These are phyloP conservation scores for Jackrogersella minutella DNA, from an alignment of 495 filamentous ascomycete species.

Conservation along the genomic window DNA sequence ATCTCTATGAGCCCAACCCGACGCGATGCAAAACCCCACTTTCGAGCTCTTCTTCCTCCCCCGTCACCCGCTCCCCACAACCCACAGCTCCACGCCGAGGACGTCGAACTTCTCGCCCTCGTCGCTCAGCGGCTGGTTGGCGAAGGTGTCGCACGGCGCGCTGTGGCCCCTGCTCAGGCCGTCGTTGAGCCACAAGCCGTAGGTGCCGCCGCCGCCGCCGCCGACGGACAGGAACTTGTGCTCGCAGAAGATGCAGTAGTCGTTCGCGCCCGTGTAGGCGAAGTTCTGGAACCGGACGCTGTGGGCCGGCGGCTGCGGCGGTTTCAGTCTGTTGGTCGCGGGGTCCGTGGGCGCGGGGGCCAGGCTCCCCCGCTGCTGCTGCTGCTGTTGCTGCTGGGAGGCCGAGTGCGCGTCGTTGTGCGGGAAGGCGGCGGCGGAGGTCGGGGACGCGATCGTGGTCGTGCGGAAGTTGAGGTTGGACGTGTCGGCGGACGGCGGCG, in stretches of 20 bases:
- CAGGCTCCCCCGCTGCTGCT: too few relatives aligned
- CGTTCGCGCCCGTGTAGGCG: conserved; percentile 93
- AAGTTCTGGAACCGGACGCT: conserved; percentile 95
- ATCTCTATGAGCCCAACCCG: not conserved
- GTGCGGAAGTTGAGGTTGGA: conserved; percentile 69
- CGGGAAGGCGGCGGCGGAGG: conserved; percentile 4
- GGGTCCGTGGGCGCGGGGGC: conserved; percentile 31
- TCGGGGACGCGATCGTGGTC: conserved; percentile 64
- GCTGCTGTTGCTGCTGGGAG: conserved; percentile 42
- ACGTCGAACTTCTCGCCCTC: conserved; percentile 94
- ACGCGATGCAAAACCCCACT: not conserved
- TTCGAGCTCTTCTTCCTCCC: too few relatives aligned
- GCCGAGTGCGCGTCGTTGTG: conserved; percentile 44
- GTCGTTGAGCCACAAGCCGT: conserved; percentile 92
- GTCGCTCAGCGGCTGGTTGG: conserved; percentile 94
- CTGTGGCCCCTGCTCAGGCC: conserved; percentile 87
- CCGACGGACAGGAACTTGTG: conserved; percentile 83
- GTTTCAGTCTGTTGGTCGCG: conserved; percentile 5
- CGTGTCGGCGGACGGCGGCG: conserved; percentile 78
- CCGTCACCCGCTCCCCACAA: conserved; percentile 61
- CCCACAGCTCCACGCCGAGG: conserved; percentile 92
- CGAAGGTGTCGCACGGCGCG: conserved; percentile 84
- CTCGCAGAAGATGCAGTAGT: conserved; percentile 93
- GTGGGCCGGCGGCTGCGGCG: conserved; percentile 39
- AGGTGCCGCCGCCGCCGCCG: conserved; percentile 85